A percentile compares a stretch with the other conserved stretches of the same genome.
phyloP scores from a whole-genome alignment of 2,329 filamentous ascomycete genomes.

The Chaetomium strumarium region DNA sequence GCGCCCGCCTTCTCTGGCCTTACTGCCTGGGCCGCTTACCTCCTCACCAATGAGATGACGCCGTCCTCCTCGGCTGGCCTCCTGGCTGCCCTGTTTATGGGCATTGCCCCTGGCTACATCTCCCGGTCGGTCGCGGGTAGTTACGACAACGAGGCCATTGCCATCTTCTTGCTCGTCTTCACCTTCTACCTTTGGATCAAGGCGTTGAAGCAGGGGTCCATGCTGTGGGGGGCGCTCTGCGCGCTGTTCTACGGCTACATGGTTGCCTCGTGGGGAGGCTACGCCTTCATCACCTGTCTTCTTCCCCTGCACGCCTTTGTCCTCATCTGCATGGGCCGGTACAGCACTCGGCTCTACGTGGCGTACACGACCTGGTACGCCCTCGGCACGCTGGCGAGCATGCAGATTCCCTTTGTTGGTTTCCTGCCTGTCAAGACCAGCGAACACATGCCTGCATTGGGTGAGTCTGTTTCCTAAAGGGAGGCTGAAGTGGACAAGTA shows the following conservation, averaged over 20 bases:
- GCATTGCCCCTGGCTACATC: constrained; percentile 95
- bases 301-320: constrained; percentile 92
- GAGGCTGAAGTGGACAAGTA: background rate
- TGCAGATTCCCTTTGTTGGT: constrained; percentile 98
- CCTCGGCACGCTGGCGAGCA: constrained; percentile 89
- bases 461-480: constrained; percentile 43
- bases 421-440: constrained; percentile 95
- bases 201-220: constrained; percentile 90
- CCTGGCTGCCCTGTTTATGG: constrained; percentile 92
- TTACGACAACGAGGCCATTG: constrained; percentile 99
- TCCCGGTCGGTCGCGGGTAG: constrained; percentile 95
- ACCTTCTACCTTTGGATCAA: constrained; percentile 99
- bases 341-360: constrained; percentile 89
- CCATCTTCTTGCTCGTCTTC: constrained; percentile 96
- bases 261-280: constrained; percentile 99
- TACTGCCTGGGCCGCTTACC: constrained; percentile 87
- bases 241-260: constrained; percentile 99
- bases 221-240: constrained; percentile 91
- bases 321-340: constrained; percentile 92
- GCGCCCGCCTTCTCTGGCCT: constrained; percentile 91
- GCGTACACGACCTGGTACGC: constrained; percentile 98
- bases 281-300: constrained; percentile 98
- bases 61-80: constrained; percentile 92
- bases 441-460: constrained; percentile 96
- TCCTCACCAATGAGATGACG: constrained; percentile 95